phyloP scores from a whole-genome alignment of 345 rosid genomes.

The Aquilaria malaccensis region DNA sequence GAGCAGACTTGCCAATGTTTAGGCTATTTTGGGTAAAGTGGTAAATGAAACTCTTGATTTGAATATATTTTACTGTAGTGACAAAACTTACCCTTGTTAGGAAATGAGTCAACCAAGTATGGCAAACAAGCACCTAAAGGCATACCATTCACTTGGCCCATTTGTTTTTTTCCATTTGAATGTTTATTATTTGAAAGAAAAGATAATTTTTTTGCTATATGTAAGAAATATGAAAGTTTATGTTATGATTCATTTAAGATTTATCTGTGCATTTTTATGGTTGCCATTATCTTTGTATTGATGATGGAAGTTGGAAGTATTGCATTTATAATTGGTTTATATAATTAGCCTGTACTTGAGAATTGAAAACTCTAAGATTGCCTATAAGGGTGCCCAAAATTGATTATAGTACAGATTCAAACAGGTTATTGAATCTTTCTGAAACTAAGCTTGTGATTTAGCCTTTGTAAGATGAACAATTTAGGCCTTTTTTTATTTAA shows the following conservation, averaged over 20 bases:
- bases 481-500: background rate
- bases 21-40: slow-evolving; percentile 97
- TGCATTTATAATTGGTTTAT: too few species aligned
- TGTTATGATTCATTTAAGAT: too few species aligned
- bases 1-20: slow-evolving; percentile 98
- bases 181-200: too few species aligned
- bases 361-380: too few species aligned
- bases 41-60: slow-evolving; percentile 95
- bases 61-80: slow-evolving; percentile 84
- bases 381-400: too few species aligned
- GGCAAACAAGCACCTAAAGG: slow-evolving; percentile 60
- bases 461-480: background rate
- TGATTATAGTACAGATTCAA: too few species aligned
- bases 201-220: too few species aligned
- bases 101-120: slow-evolving; percentile 49
- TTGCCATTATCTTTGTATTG: too few species aligned
- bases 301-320: too few species aligned
- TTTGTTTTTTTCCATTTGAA: background rate
- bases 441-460: background rate
- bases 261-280: too few species aligned
- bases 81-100: slow-evolving; percentile 57
- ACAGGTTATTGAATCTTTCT: background rate
- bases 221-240: too few species aligned
- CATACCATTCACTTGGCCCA: slow-evolving; percentile 18
- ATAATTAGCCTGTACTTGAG: too few species aligned